Percentiles rank a stretch among this genome's conserved stretches.
Evolutionary conservation across 345 rosid species (phyloP).

Genomic region (Gossypium turneri): DNA sequence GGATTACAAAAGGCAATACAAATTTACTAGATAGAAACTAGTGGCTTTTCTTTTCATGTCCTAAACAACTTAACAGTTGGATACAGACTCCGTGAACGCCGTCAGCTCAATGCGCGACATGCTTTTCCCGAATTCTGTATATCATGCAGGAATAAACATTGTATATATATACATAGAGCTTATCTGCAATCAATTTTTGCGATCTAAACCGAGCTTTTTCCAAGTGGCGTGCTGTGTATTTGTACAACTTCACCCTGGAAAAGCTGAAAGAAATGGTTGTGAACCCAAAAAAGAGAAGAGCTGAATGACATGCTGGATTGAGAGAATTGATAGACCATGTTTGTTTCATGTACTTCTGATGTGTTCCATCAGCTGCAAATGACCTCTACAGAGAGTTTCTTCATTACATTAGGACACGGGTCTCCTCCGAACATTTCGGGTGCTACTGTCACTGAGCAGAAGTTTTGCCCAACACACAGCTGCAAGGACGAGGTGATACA

Average conservation of each 20-base stretch:
- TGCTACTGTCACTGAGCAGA: conserved; percentile 91
- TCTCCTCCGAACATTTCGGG: conserved; percentile 97
- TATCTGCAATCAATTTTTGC: conserved; percentile 31
- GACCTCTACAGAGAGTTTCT: conserved; percentile 88
- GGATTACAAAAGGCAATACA: background rate
- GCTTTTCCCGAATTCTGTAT: conserved; percentile 1
- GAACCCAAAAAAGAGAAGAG: conserved; percentile 10
- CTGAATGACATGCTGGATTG: conserved; percentile 23
- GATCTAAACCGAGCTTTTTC: conserved; percentile 25
- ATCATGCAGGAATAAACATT: conserved; percentile 10
- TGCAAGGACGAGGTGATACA: conserved; percentile 33
- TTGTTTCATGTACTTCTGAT: conserved; percentile 13
- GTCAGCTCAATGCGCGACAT: conserved; percentile 51
- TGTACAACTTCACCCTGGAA: conserved; percentile 71
- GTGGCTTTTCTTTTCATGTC: conserved; percentile 32
- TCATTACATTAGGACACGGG: conserved; percentile 87
- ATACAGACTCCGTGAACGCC: conserved; percentile 47
- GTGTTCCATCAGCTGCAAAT: conserved; percentile 55
- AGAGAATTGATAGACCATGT: conserved; percentile 19
- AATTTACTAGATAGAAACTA: conserved; percentile 34
- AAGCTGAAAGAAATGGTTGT: conserved; percentile 31
- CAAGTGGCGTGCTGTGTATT: conserved; percentile 41
- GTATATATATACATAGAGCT: conserved; percentile 23
- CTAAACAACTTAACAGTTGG: conserved; percentile 32
- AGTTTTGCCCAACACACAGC: conserved; percentile 89